A percentile compares a stretch with the other conserved stretches of the same genome.
Conservation (phyloP, 495 filamentous ascomycete species). For the Thozetella sp. region DNA sequence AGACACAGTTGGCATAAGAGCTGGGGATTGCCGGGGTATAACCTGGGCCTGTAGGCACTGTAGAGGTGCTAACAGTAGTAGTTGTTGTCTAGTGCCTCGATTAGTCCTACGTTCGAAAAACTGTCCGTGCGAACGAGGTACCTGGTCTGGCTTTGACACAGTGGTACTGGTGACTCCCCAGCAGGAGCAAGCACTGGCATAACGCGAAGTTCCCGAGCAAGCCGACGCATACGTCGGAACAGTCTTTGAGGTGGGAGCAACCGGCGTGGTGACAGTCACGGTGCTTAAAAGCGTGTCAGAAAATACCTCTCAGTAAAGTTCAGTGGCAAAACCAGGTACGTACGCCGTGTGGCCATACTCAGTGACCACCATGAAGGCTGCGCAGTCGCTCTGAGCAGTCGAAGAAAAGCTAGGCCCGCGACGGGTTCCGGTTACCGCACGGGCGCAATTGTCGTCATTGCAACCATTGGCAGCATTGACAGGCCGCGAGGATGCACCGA, state of each 20-base stretch:
- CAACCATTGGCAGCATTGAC: too few relatives aligned
- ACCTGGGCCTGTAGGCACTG: not conserved
- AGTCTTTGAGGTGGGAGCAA: not conserved
- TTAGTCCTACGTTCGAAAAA: not conserved
- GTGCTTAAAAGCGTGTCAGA: not conserved
- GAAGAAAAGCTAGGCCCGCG: constrained; percentile 2
- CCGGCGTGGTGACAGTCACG: constrained; percentile 1
- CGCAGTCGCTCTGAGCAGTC: constrained; percentile 11
- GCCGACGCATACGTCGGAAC: constrained; percentile 15
- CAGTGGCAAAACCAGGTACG: not conserved
- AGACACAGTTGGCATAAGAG: constrained; percentile 8
- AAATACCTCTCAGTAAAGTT: not conserved
- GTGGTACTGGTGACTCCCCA: constrained; percentile 5
- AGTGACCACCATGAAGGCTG: constrained; percentile 11
- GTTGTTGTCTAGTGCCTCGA: not conserved
- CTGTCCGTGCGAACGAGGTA: not conserved
- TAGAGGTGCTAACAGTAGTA: not conserved
- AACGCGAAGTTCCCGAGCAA: constrained; percentile 9
- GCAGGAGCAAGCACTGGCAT: constrained; percentile 20
- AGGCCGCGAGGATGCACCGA: too few relatives aligned
- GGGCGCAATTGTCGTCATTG: constrained; percentile 15
- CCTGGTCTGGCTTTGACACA: not conserved
- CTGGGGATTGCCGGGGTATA: constrained; percentile 3
- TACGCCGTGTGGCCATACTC: not conserved
- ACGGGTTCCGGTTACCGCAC: constrained; percentile 20